Percentiles rank a stretch among this genome's conserved stretches.
Evolutionary conservation across 2,329 filamentous ascomycete species (phyloP).

Genomic region (Sclerotinia glacialis): DNA sequence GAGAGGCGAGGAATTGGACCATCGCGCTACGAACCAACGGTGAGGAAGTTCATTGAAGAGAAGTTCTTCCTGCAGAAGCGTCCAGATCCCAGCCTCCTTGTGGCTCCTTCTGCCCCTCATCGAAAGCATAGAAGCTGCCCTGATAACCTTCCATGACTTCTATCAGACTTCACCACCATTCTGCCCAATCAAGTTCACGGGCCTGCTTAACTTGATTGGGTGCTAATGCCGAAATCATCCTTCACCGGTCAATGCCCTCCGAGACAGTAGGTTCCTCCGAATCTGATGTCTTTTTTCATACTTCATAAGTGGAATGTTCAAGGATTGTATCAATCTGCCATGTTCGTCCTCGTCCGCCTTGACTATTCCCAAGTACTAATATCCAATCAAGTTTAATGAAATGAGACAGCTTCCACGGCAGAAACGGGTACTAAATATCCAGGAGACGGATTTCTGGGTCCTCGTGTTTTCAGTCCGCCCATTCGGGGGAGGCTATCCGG

Average conservation of each 20-base stretch:
- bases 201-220: slow-evolving; percentile 12
- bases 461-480: slow-evolving; percentile 19
- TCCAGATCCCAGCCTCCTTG: slow-evolving; percentile 6
- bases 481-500: slow-evolving; percentile 21
- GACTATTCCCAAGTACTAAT: not conserved
- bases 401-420: slow-evolving; percentile 18
- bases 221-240: slow-evolving; percentile 11
- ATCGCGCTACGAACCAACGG: slow-evolving; percentile 7
- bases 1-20: not conserved
- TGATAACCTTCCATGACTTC: slow-evolving; percentile 21
- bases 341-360: slow-evolving; percentile 19
- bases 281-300: slow-evolving; percentile 6
- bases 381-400: slow-evolving; percentile 13
- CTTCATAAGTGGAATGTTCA: slow-evolving; percentile 19
- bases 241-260: slow-evolving; percentile 20
- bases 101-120: slow-evolving; percentile 12
- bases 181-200: slow-evolving; percentile 6
- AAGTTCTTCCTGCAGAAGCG: slow-evolving; percentile 15
- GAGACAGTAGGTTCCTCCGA: slow-evolving; percentile 11
- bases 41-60: slow-evolving; percentile 6
- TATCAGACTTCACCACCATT: slow-evolving; percentile 9
- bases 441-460: slow-evolving; percentile 21
- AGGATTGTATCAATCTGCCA: slow-evolving; percentile 16
- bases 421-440: slow-evolving; percentile 14
- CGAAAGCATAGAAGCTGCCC: slow-evolving; percentile 11